These are phyloP conservation scores for Leishmania mexicana DNA, from an alignment of 208 protist genomes.

Conservation along the genomic window DNA sequence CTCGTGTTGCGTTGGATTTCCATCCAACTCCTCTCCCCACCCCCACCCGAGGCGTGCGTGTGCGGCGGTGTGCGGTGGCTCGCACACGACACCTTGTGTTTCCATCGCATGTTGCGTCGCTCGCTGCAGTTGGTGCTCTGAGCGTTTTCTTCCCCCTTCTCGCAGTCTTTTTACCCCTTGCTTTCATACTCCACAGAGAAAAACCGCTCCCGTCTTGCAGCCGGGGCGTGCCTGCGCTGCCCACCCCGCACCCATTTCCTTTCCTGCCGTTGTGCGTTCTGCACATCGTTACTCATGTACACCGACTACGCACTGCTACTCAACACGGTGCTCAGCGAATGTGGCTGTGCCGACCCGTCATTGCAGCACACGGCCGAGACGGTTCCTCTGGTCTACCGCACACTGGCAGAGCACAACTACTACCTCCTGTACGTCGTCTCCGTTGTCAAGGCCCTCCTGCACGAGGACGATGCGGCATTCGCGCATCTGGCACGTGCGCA, in stretches of 20 bases:
- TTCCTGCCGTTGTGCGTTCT: conserved; percentile 17
- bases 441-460: conserved; percentile 50
- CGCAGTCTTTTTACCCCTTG: background rate
- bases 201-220: background rate
- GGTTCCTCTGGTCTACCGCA: conserved; percentile 55
- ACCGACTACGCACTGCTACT: conserved; percentile 52
- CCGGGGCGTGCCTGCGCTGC: background rate
- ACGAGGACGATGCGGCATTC: conserved; percentile 55
- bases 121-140: background rate
- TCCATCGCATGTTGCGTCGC: too few species aligned
- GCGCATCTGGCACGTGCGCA: conserved; percentile 43
- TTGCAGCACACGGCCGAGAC: conserved; percentile 45
- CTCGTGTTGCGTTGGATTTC: background rate
- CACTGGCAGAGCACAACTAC: conserved; percentile 64
- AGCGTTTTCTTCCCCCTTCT: background rate
- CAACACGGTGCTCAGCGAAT: conserved; percentile 47
- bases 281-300: conserved; percentile 27
- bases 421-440: conserved; percentile 61
- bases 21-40: too few species aligned
- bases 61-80: background rate
- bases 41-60: background rate
- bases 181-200: background rate
- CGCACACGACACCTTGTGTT: background rate
- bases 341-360: conserved; percentile 57
- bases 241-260: background rate